Conservation (phyloP, 2,329 filamentous ascomycete species). For the Eurotiales sp. region DNA sequence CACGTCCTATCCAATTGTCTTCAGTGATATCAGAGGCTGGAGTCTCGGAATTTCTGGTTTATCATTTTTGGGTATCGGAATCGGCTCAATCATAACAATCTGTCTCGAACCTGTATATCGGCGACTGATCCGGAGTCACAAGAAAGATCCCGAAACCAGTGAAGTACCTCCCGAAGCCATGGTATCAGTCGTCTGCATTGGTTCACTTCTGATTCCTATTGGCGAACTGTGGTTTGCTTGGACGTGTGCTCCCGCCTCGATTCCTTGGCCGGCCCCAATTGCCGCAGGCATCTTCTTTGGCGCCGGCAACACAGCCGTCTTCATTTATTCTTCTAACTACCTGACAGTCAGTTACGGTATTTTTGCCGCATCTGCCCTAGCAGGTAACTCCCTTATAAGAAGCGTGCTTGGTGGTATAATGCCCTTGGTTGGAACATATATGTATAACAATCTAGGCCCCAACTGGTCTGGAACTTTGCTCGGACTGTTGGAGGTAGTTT, state of each 20-base stretch:
- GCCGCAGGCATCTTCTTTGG: conserved; percentile 77
- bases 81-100: conserved; percentile 54
- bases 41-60: conserved; percentile 68
- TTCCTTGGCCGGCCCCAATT: conserved; percentile 80
- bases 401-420: conserved; percentile 72
- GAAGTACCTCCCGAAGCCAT: conserved; percentile 73
- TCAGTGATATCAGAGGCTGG: conserved; percentile 73
- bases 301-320: conserved; percentile 69
- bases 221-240: conserved; percentile 85
- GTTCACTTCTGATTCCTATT: conserved; percentile 67
- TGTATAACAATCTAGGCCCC: conserved; percentile 67
- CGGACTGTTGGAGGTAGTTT: conserved; percentile 65
- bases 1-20: conserved; percentile 84
- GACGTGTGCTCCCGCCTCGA: conserved; percentile 72
- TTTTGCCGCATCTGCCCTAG: conserved; percentile 75
- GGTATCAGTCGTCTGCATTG: conserved; percentile 74
- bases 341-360: conserved; percentile 74
- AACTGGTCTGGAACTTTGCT: conserved; percentile 78
- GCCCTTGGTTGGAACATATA: conserved; percentile 67
- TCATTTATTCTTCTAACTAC: conserved; percentile 81
- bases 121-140: conserved; percentile 71
- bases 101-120: conserved; percentile 65
- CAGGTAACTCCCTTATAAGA: conserved; percentile 72
- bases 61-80: conserved; percentile 68
- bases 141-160: conserved; percentile 70